These are phyloP conservation scores for Psilocybe subaeruginosa DNA, from an alignment of 768 basidiomycete genomes.

Conservation along the genomic window DNA sequence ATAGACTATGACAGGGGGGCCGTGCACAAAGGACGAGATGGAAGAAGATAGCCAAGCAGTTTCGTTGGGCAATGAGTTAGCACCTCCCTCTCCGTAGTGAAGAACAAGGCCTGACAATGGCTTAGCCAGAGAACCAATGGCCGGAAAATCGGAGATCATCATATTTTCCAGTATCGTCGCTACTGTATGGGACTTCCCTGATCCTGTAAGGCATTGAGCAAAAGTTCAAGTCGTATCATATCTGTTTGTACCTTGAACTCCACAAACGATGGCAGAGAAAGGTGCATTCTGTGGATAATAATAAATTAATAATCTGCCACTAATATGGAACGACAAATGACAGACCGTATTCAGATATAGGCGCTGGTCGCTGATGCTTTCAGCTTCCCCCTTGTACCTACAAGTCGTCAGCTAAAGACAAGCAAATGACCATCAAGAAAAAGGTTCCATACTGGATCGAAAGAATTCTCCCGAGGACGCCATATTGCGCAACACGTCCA, in stretches of 20 bases:
- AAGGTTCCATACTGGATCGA: conserved; percentile 43
- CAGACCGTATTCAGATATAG: conserved; percentile 70
- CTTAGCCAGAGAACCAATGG: conserved; percentile 54
- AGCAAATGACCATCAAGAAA: neutral
- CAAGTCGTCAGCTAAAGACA: neutral
- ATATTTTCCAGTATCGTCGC: conserved; percentile 72
- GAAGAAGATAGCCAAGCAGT: conserved; percentile 61
- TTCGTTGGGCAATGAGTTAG: conserved; percentile 59
- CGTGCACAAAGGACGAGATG: conserved; percentile 27
- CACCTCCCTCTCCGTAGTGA: conserved; percentile 72
- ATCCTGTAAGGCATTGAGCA: conserved; percentile 40
- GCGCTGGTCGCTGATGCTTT: conserved; percentile 47
- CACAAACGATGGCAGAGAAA: conserved; percentile 76
- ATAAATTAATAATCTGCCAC: neutral
- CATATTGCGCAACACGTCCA: conserved; percentile 53
- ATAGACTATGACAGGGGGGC: conserved; percentile 48
- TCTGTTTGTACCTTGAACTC: conserved; percentile 54
- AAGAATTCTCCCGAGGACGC: conserved; percentile 56
- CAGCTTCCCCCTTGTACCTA: conserved; percentile 36
- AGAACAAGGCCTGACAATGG: conserved; percentile 67
- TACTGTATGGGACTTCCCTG: conserved; percentile 76
- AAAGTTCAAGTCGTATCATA: neutral
- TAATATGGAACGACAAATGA: neutral
- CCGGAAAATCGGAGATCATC: conserved; percentile 54
- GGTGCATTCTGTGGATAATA: conserved; percentile 60